A percentile compares a stretch with the other conserved stretches of the same genome.
Conservation (phyloP, 2,329 filamentous ascomycete genomes). For the Pseudogymnoascus sp. region DNA sequence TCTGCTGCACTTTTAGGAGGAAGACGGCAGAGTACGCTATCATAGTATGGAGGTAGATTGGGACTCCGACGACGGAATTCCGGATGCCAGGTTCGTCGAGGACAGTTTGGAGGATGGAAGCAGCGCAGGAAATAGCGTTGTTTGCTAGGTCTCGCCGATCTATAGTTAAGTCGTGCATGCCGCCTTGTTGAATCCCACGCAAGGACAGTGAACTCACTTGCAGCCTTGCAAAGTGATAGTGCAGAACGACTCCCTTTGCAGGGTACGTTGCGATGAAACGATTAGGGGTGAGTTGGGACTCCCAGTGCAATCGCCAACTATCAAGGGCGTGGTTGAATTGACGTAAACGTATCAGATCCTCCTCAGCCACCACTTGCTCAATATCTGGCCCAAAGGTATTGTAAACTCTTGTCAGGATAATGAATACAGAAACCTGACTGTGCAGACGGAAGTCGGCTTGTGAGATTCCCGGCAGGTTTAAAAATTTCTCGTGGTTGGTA, state of each 20-base stretch:
- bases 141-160: slow-evolving; percentile 18
- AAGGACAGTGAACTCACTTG: slow-evolving; percentile 31
- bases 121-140: slow-evolving; percentile 20
- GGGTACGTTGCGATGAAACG: slow-evolving; percentile 20
- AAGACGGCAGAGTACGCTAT: slow-evolving; percentile 32
- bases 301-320: slow-evolving; percentile 33
- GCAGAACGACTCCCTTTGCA: slow-evolving; percentile 23
- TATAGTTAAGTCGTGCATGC: slow-evolving; percentile 13
- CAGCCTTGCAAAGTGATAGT: slow-evolving; percentile 32
- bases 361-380: slow-evolving; percentile 40
- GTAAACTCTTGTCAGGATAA: slow-evolving; percentile 52
- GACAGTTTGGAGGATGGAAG: slow-evolving; percentile 27
- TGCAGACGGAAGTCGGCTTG: slow-evolving; percentile 49
- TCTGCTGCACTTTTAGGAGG: slow-evolving; percentile 31
- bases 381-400: slow-evolving; percentile 51
- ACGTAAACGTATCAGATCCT: slow-evolving; percentile 26
- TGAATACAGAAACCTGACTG: slow-evolving; percentile 53
- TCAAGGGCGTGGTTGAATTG: slow-evolving; percentile 33
- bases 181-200: slow-evolving; percentile 17
- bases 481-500: slow-evolving; percentile 47
- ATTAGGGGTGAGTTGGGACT: slow-evolving; percentile 21
- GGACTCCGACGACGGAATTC: slow-evolving; percentile 28
- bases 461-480: slow-evolving; percentile 42
- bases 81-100: slow-evolving; percentile 30
- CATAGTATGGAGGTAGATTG: slow-evolving; percentile 33